Conservation (phyloP, 805 yeast species). For the Maudiozyma barnettii region DNA sequence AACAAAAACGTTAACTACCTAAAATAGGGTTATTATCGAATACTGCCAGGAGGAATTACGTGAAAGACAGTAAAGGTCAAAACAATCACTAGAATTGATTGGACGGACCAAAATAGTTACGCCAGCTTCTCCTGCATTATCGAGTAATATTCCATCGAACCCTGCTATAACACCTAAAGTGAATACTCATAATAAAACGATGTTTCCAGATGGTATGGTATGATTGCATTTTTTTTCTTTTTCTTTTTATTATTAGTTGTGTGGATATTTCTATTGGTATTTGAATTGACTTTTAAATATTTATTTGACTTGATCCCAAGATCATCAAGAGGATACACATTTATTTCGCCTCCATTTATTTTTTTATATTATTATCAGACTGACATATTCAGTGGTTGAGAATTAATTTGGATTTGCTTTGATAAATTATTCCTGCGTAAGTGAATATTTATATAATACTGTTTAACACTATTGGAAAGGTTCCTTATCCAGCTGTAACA, state of each 20-base stretch:
- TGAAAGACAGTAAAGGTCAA: neutral
- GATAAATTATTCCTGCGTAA: too few species aligned
- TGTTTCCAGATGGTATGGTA: constrained; percentile 3
- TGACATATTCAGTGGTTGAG: too few species aligned
- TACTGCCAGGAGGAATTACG: neutral
- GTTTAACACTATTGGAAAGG: too few species aligned
- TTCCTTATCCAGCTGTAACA: too few species aligned
- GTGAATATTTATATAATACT: too few species aligned
- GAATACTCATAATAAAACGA: neutral
- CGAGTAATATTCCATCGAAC: neutral
- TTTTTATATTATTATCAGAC: too few species aligned
- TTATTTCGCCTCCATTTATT: too few species aligned
- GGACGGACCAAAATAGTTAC: neutral
- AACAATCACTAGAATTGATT: too few species aligned
- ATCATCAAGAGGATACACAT: neutral
- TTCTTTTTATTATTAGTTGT: neutral
- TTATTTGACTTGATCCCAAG: neutral
- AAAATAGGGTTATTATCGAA: neutral
- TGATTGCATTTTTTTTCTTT: constrained; percentile 1
- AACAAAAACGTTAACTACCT: neutral
- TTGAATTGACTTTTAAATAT: neutral
- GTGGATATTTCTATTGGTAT: neutral
- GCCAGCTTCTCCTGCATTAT: neutral
- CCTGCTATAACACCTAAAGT: neutral
- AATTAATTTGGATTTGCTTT: too few species aligned